Base-by-base conservation (phyloP, 768 basidiomycete species). In the Mycena maculata region DNA sequence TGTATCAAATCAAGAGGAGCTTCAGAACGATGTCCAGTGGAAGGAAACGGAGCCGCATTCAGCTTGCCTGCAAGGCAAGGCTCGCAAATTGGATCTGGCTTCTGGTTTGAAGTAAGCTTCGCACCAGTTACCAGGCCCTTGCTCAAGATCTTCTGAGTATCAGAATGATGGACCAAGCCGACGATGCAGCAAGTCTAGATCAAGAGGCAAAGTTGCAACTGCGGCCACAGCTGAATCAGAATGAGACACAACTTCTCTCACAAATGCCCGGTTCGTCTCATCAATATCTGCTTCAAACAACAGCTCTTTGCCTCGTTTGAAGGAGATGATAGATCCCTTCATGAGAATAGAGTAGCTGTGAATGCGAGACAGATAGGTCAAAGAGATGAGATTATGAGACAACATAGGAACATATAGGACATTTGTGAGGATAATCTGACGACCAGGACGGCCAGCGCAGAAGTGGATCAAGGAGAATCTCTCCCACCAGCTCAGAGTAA, bases 401-500 rank as follows among this genome's bases (percentile, higher is more conserved):
- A 58, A 25, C 20, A 13, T 3, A 11, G 41, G 41, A 58, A 58
- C 56, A 45, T 44, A 45, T 23, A 45, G 31, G 56, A 58, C 56
- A 56, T 56, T 38, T 39, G 53, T 38, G 53, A 55, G 53, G 28
- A 49, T 25, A 33, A 49, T 49, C 5, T 23, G 52, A 4, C 52
- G 13, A n/a, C 52, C 20, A 54, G 9, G 4, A 20, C 52, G 30
- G 20, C 72, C 67, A n/a, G n/a, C 64, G 22, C 7, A 72, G 10
- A 44, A 5, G 18, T 16, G 69, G 72, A 2, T 60, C 38, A 53
- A 73, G 70, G 53, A 58, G 27, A 16, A 72, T 65, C 9, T 53
- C 33, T 12, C 71, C 72, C 22, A 70, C 55, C 23, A 71, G 58
- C 15, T 60, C 68, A 16, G 71, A 68, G 56, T 75, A 65, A 18